Conservation (phyloP, 208 protist genomes). For the Acanthamoeba castellanii region DNA sequence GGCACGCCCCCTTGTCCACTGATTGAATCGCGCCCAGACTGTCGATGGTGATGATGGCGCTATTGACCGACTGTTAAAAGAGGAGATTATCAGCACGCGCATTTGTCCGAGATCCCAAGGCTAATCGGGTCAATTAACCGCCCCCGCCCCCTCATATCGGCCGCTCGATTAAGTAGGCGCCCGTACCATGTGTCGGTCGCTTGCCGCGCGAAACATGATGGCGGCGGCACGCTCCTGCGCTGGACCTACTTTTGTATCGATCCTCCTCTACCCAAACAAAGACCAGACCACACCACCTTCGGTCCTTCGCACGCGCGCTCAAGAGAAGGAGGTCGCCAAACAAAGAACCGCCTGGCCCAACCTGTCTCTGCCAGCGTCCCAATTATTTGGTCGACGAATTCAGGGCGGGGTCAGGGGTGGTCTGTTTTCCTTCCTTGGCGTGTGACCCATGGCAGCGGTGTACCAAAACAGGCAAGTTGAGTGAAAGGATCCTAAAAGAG, state of each 20-base stretch:
- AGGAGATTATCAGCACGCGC: neutral
- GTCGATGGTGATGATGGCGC: slow-evolving; percentile 67
- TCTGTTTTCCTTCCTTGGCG: no score
- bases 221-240: neutral
- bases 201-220: slow-evolving; percentile 27
- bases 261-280: neutral
- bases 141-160: neutral
- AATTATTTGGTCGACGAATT: neutral
- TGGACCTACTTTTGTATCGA: neutral
- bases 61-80: slow-evolving; percentile 1
- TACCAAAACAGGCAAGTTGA: no score
- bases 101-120: neutral
- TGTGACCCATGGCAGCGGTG: no score
- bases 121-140: neutral
- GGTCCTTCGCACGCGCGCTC: neutral
- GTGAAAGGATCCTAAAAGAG: no score
- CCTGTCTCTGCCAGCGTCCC: neutral
- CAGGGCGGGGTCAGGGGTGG: no score
- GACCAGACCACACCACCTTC: no score
- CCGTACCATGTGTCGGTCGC: slow-evolving; percentile 46
- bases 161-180: neutral
- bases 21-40: slow-evolving; percentile 35
- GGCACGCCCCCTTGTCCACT: slow-evolving; percentile 58
- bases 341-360: neutral
- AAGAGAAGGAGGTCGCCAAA: no score